A percentile compares a stretch with the other conserved stretches of the same genome.
Evolutionary conservation across 2,329 filamentous ascomycete species (phyloP).

Genomic region (Calonectria naviculata): DNA sequence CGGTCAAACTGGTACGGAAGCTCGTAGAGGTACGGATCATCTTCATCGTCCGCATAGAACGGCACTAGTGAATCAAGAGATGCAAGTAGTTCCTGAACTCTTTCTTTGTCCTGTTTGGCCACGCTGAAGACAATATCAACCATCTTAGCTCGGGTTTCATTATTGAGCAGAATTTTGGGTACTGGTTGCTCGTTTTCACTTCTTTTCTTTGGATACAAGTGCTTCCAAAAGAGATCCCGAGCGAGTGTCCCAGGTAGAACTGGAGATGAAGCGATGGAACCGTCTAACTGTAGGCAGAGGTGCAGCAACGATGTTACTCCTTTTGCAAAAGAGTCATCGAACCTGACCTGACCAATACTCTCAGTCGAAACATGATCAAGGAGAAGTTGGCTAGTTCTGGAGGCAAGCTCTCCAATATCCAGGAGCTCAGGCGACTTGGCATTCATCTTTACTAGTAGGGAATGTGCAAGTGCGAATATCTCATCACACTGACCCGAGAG

Average conservation of each 20-base stretch:
- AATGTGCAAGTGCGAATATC: slow-evolving; percentile 54
- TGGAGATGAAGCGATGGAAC: slow-evolving; percentile 34
- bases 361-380: slow-evolving; percentile 54
- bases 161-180: slow-evolving; percentile 60
- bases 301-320: slow-evolving; percentile 45
- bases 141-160: slow-evolving; percentile 66
- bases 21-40: slow-evolving; percentile 70
- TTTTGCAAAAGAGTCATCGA: slow-evolving; percentile 42
- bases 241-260: slow-evolving; percentile 43
- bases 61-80: slow-evolving; percentile 48
- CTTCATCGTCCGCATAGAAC: slow-evolving; percentile 50
- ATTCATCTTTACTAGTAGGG: slow-evolving; percentile 52
- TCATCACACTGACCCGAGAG: slow-evolving; percentile 55
- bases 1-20: slow-evolving; percentile 73
- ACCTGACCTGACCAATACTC: slow-evolving; percentile 41
- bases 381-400: slow-evolving; percentile 46
- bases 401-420: slow-evolving; percentile 43
- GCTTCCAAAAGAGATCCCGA: slow-evolving; percentile 67
- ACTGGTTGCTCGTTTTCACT: slow-evolving; percentile 42
- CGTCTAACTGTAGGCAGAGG: slow-evolving; percentile 44
- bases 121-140: slow-evolving; percentile 70
- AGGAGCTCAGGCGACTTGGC: slow-evolving; percentile 41
- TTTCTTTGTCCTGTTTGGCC: slow-evolving; percentile 60
- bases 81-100: slow-evolving; percentile 64
- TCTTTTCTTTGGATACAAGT: slow-evolving; percentile 72